Evolutionary conservation across 345 rosid genomes (phyloP).

Genomic region (Euphorbia peplus): DNA sequence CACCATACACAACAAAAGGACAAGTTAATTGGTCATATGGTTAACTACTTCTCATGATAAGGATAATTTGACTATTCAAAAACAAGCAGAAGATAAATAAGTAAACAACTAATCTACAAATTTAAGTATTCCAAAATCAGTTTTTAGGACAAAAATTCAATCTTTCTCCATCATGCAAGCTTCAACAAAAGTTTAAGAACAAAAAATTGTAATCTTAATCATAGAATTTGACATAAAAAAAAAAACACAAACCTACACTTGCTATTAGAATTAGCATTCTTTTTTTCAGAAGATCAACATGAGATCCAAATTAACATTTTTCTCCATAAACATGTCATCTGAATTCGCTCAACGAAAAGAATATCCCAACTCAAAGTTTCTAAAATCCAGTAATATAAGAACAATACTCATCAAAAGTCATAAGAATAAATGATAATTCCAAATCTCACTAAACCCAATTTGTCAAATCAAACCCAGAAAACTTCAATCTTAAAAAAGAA

Average conservation of each 20-base stretch:
- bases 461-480: conserved; percentile 11
- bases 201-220: background rate
- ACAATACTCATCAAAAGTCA: conserved; percentile 9
- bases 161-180: conserved; percentile 1
- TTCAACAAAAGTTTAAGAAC: background rate
- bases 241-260: background rate
- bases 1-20: background rate
- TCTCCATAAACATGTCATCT: background rate
- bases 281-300: conserved; percentile 1
- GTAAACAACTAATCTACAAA: background rate
- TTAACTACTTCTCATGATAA: background rate
- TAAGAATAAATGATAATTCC: background rate
- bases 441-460: conserved; percentile 11
- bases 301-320: conserved; percentile 9
- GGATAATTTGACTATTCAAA: background rate
- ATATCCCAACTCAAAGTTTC: background rate
- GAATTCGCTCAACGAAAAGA: background rate
- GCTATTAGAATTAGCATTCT: conserved; percentile 10
- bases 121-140: background rate
- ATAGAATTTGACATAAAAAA: background rate
- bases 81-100: background rate
- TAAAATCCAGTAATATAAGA: background rate
- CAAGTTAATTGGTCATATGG: background rate
- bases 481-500: background rate
- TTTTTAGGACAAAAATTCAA: background rate